Evolutionary conservation across 768 basidiomycete genomes (phyloP).

Genomic region (Russula ochroleuca): DNA sequence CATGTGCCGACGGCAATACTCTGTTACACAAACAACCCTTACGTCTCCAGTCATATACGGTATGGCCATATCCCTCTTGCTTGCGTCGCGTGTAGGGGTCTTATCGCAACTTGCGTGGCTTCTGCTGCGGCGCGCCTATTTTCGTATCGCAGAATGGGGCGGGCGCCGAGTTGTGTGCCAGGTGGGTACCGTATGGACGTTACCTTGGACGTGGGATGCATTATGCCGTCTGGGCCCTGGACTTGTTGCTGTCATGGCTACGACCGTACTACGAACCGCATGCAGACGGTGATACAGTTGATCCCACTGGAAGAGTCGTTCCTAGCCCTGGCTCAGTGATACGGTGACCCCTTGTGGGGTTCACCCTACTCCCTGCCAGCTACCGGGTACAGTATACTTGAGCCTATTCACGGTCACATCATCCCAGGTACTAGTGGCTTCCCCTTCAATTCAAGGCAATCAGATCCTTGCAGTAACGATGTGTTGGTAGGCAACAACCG

Average conservation of each 20-base stretch:
- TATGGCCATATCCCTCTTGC: neutral
- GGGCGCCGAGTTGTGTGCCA: neutral
- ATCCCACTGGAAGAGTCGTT: neutral
- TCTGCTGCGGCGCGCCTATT: no score
- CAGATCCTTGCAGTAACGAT: neutral
- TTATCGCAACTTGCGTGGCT: no score
- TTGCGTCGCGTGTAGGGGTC: neutral
- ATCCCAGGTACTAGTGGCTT: neutral
- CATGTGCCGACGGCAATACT: neutral
- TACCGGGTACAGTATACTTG: neutral
- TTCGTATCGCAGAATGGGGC: neutral
- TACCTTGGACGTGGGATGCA: neutral
- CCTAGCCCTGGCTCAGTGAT: neutral
- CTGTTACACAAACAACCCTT: neutral
- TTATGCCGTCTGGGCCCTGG: neutral
- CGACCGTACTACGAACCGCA: neutral
- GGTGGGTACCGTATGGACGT: neutral
- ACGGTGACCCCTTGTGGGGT: neutral
- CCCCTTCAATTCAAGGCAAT: neutral
- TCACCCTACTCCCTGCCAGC: neutral
- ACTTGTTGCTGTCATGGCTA: neutral
- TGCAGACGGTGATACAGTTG: no score
- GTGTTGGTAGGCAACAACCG: neutral
- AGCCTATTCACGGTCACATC: neutral
- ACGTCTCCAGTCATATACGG: neutral